A percentile compares a stretch with the other conserved stretches of the same genome.
phyloP scores from a whole-genome alignment of 139 green algal genomes.

The Chlorella sp. region DNA sequence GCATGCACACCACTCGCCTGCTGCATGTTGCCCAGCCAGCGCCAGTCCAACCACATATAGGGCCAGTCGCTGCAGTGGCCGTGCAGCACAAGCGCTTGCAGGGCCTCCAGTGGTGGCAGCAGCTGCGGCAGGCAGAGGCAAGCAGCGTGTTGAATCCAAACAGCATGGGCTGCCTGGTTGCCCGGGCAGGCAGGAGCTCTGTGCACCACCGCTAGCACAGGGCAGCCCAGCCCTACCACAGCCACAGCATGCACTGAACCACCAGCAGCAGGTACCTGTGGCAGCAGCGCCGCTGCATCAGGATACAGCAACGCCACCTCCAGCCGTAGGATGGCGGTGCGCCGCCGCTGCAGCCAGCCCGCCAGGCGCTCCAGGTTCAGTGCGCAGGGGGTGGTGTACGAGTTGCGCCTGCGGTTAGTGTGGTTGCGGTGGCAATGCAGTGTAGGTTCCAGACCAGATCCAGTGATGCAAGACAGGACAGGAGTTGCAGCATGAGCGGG shows the following conservation, averaged over 20 bases:
- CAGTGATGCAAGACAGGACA: too few species aligned
- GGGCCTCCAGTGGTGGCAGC: conserved; percentile 1
- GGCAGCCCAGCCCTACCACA: too few species aligned
- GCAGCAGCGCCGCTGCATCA: conserved; percentile 3
- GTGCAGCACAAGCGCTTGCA: conserved; percentile 1
- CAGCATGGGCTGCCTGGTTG: too few species aligned
- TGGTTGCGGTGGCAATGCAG: neutral
- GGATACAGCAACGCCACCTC: conserved; percentile 9
- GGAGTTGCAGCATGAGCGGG: too few species aligned
- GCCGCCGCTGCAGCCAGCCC: conserved; percentile 2
- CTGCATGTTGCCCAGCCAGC: conserved; percentile 13
- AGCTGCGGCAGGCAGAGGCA: neutral
- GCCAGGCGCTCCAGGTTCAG: conserved; percentile 2
- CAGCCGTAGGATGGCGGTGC: neutral
- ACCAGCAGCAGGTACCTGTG: too few species aligned
- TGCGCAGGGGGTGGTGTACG: conserved; percentile 26
- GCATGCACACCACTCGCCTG: neutral
- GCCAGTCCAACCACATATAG: conserved; percentile 18
- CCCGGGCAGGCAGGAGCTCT: too few species aligned
- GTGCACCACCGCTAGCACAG: too few species aligned
- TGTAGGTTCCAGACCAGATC: neutral
- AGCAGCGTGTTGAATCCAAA: too few species aligned
- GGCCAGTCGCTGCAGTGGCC: conserved; percentile 9
- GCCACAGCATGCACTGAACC: too few species aligned
- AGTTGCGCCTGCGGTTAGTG: conserved; percentile 21